These are phyloP conservation scores for Ceratocystis variospora DNA, from an alignment of 2,329 filamentous ascomycete genomes.

Conservation along the genomic window DNA sequence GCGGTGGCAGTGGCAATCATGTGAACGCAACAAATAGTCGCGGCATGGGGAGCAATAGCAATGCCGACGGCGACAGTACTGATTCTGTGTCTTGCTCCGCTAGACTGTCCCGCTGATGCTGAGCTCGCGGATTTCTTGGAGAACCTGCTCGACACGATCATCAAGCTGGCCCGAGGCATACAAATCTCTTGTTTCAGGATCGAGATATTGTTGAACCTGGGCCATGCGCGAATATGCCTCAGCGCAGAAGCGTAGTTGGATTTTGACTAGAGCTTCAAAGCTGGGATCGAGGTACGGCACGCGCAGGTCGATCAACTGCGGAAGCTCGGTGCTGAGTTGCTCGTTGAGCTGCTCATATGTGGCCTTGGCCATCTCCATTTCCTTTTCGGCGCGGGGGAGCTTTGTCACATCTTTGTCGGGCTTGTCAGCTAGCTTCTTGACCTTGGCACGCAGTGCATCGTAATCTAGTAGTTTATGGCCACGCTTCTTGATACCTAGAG, in stretches of 20 bases:
- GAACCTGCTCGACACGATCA: constrained; percentile 78
- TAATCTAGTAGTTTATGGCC: constrained; percentile 98
- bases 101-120: constrained; percentile 70
- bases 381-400: constrained; percentile 88
- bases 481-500: constrained; percentile 88
- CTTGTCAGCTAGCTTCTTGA: constrained; percentile 95
- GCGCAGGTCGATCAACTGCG: constrained; percentile 88
- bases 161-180: constrained; percentile 91
- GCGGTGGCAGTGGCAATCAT: no score
- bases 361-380: constrained; percentile 82
- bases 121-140: constrained; percentile 92
- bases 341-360: constrained; percentile 97
- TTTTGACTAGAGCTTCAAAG: constrained; percentile 97
- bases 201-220: constrained; percentile 96
- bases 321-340: constrained; percentile 81
- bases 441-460: constrained; percentile 85
- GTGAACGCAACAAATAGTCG: no score
- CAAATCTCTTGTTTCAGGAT: constrained; percentile 87
- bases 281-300: constrained; percentile 94
- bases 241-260: constrained; percentile 92
- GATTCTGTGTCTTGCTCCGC: background rate
- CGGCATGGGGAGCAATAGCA: no score
- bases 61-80: background rate
- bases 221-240: constrained; percentile 97
- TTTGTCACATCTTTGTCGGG: constrained; percentile 97